Base-by-base conservation (phyloP, 169 alveolate species). In the Plasmodium cynomolgi region DNA sequence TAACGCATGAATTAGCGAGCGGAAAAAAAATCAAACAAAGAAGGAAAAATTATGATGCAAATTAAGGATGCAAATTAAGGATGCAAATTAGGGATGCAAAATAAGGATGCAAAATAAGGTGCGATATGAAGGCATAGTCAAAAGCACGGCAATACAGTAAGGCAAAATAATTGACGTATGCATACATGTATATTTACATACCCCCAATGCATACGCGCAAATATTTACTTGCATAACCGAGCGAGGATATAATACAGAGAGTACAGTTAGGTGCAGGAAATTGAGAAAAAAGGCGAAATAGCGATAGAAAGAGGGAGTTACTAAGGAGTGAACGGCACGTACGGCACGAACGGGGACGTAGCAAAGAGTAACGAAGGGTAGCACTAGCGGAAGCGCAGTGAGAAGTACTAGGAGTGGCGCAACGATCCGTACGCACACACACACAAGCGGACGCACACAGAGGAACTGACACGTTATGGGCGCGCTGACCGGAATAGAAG, bases 391-490 rank as follows among this genome's bases (percentile, higher is more conserved):
- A 31, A 20, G 54, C 54, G 44, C 5, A 77, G 6, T 34, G 31
- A 74, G 73, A 44, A 80, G 50, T 81, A 71, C 83, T 77, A 73
- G 44, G 75, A 68, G 77, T 11, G n/a, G 39, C 17, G 15, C n/a
- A 68, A 26, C 20, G 77, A 26, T 11, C 37, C 37, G 34, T 23
- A 68, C 77, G n/a, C 0, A 68, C 77, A 50, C 62, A 50, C 44
- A 6, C 44, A 6, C n/a, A 50, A 17, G 56, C 56, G n/a, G 56
- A 1, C 33, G 15, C 39, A 81, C 47, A 9, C 33, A 23, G 33
- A 37, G 54, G 83, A 41, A 31, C 91, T 94, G 92, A 84, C 83
- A 72, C 88, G 93, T 72, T 83, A 82, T 75, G 20, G 39, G 56
- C 20, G 77, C 20, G 1, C 4, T 15, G 62, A 39, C 13, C 6